Base-by-base conservation (phyloP, 2,329 filamentous ascomycete species). In the Trichophyton rubrum region DNA sequence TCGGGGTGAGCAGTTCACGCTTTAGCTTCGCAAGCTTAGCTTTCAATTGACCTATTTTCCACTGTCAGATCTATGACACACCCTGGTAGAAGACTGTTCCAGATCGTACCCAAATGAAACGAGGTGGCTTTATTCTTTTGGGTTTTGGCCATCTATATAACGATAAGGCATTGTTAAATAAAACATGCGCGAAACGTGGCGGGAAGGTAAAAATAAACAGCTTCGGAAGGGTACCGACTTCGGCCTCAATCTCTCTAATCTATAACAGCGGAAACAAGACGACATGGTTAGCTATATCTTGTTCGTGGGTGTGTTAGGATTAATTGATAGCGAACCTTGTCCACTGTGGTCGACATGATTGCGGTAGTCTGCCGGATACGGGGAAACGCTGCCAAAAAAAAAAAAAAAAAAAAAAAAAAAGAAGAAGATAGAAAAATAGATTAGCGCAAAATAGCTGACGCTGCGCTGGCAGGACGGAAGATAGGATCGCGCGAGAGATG, bases 21-120 rank as follows among this genome's bases (percentile, higher is more conserved):
- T 96, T 97, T 70, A 99, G 82, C 79, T 99, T 99, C 56, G 93
- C 92, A 71, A 99, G 84, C 78, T 99, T 99, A 66, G 93, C 93
- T 78, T 99, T 99, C 68, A 99, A 80, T 78, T 97, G 92, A 70
- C 83, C 82, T 82, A 65, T 64, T 65, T 60, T 53, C 38, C 22
- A 8, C 17, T 27, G 30, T 59, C 20, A 59, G 58, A 59, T 41
- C n/a, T 2, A 30, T 3, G 13, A 17, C 22, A 38, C 33, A 3
- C 49, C 17, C 51, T 20, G 33, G 33, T 43, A 33, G n/a, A 59
- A 51, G 33, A 13, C 22, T 53, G 49, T 47, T 24, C 49, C 49
- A n/a, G 49, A 43, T 43, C 71, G 64, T 75, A 76, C 89, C 90
- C 75, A 96, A 79, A 82, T 96, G 91, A 75, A 86, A 96, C 56